phyloP scores from a whole-genome alignment of 2,329 filamentous ascomycete genomes.

The Beauveria sp. region DNA sequence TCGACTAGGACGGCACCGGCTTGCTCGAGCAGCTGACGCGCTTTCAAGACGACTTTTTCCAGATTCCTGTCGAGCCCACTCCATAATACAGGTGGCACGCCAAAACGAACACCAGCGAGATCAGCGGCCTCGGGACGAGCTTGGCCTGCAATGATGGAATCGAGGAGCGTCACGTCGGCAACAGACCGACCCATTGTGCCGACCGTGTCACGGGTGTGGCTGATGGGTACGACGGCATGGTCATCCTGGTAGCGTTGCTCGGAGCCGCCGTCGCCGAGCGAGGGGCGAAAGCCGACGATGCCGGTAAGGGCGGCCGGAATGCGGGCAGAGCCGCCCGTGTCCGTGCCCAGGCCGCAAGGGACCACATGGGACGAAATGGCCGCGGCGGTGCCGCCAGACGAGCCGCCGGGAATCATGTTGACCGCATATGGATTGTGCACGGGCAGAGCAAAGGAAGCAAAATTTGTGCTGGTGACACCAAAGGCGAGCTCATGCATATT shows the following conservation, averaged over 20 bases:
- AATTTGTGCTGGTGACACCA: slow-evolving; percentile 16
- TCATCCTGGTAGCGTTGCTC: slow-evolving; percentile 13
- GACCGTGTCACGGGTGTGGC: slow-evolving; percentile 12
- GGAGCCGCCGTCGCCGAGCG: slow-evolving; percentile 13
- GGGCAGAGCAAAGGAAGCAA: slow-evolving; percentile 13
- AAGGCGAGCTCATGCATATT: slow-evolving; percentile 36
- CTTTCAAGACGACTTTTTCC: slow-evolving; percentile 5
- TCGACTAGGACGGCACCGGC: slow-evolving; percentile 13
- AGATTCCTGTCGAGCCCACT: slow-evolving; percentile 12
- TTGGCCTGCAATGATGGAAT: slow-evolving; percentile 11
- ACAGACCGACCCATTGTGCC: slow-evolving; percentile 10
- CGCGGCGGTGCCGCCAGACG: slow-evolving; percentile 15
- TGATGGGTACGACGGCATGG: slow-evolving; percentile 10
- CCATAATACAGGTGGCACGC: slow-evolving; percentile 14
- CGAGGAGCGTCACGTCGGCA: slow-evolving; percentile 11
- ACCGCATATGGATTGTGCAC: slow-evolving; percentile 14
- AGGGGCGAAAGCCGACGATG: slow-evolving; percentile 15
- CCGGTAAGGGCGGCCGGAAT: slow-evolving; percentile 17
- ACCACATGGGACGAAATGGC: slow-evolving; percentile 16
- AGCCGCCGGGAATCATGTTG: slow-evolving; percentile 16
- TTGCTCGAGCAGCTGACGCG: slow-evolving; percentile 2
- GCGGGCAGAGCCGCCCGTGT: slow-evolving; percentile 16
- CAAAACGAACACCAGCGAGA: slow-evolving; percentile 10
- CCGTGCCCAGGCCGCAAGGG: slow-evolving; percentile 16
- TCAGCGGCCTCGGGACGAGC: not conserved